phyloP scores from a whole-genome alignment of 495 filamentous ascomycete species.

The Penicillium chermesinum region DNA sequence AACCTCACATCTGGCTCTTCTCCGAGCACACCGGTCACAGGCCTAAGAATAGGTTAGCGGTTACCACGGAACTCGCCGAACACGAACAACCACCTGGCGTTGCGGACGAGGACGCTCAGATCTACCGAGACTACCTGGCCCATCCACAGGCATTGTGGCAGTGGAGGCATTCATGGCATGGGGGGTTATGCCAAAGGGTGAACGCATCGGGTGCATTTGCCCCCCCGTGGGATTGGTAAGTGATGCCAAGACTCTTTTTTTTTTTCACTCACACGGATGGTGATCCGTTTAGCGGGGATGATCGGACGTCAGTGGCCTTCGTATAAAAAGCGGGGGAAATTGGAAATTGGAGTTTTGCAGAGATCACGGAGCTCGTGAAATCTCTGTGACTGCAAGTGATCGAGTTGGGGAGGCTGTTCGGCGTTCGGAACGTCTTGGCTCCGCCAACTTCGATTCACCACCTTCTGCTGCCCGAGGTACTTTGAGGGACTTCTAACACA shows the following conservation, averaged over 20 bases:
- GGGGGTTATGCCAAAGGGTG: conserved; percentile 14
- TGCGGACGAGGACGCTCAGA: conserved; percentile 6
- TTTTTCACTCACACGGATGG: neutral
- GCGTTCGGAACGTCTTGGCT: no score
- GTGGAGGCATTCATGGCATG: conserved; percentile 7
- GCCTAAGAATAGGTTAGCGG: conserved; percentile 48
- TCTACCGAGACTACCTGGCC: neutral
- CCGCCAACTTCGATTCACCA: no score
- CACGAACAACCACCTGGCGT: conserved; percentile 11
- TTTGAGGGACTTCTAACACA: no score
- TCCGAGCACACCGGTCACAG: conserved; percentile 94
- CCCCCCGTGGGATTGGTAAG: conserved; percentile 3
- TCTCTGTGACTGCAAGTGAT: no score
- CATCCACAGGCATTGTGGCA: conserved; percentile 5
- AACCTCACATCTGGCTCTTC: conserved; percentile 96
- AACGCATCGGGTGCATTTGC: conserved; percentile 18
- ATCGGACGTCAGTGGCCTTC: no score
- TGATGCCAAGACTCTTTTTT: conserved; percentile 17
- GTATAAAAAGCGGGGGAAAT: no score
- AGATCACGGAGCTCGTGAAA: no score
- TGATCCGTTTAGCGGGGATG: neutral
- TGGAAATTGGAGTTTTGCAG: no score
- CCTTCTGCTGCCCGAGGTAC: no score
- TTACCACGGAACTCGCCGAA: neutral
- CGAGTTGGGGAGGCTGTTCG: no score